Evolutionary conservation across 495 filamentous ascomycete species (phyloP).

Genomic region (Neurospora terricola): DNA sequence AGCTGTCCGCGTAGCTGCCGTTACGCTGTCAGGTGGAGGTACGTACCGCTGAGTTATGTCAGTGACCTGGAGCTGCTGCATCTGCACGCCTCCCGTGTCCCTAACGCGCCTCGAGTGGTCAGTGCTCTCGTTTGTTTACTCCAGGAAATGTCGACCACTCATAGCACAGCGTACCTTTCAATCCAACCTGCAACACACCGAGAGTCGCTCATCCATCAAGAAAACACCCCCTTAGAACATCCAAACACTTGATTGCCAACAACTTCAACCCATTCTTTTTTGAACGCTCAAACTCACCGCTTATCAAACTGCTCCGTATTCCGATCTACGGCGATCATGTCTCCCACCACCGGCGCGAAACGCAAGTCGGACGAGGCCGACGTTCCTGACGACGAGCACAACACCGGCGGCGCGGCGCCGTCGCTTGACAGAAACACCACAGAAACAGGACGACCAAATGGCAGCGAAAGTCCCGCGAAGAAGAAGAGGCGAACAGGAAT

Average conservation of each 20-base stretch:
- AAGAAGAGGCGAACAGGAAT: conserved; percentile 54
- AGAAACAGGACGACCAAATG: conserved; percentile 33
- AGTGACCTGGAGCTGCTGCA: neutral
- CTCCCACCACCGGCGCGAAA: conserved; percentile 44
- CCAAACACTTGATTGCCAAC: neutral
- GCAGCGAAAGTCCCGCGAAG: conserved; percentile 47
- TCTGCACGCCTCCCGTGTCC: neutral
- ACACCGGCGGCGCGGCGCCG: conserved; percentile 14
- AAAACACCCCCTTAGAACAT: neutral
- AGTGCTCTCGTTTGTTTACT: conserved; percentile 28
- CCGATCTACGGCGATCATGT: conserved; percentile 31
- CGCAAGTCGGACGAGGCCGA: conserved; percentile 47
- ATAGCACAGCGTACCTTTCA: conserved; percentile 7
- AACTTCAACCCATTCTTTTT: no score
- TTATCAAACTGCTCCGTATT: no score
- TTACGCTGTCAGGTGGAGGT: neutral
- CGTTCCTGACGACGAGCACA: conserved; percentile 22
- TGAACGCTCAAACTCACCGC: neutral
- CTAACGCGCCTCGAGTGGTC: neutral
- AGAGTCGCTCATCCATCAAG: neutral
- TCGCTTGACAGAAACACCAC: conserved; percentile 13
- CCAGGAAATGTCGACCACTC: conserved; percentile 19
- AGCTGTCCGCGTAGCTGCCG: neutral
- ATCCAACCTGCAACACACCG: conserved; percentile 7
- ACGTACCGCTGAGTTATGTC: neutral